These are phyloP conservation scores for Blastobotrys peoriensis DNA, from an alignment of 805 yeast species.

Conservation along the genomic window DNA sequence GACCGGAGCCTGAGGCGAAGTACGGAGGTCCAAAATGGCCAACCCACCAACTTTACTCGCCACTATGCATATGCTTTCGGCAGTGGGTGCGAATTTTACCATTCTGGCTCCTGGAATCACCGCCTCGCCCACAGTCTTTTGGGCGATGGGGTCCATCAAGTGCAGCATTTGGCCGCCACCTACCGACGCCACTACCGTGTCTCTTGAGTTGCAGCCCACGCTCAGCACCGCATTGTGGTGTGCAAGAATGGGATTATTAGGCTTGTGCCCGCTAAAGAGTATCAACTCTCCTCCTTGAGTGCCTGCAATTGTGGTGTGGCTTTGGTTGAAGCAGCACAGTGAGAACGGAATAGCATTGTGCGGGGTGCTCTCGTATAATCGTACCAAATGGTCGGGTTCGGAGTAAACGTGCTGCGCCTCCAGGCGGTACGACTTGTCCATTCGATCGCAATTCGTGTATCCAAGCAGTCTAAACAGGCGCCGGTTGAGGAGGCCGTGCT, in stretches of 20 bases:
- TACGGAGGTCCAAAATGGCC: neutral
- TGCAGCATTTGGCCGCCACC: neutral
- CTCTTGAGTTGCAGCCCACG: neutral
- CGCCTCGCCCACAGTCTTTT: neutral
- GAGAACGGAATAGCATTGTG: neutral
- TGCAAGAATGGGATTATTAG: neutral
- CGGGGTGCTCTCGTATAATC: too few relatives aligned
- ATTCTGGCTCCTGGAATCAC: neutral
- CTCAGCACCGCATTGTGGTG: neutral
- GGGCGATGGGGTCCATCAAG: neutral
- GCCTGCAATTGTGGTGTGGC: neutral
- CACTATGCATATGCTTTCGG: neutral
- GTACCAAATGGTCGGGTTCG: too few relatives aligned
- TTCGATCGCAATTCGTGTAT: too few relatives aligned
- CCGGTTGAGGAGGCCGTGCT: too few relatives aligned
- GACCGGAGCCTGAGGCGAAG: too few relatives aligned
- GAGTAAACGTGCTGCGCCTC: conserved; percentile 1
- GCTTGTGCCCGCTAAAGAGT: neutral
- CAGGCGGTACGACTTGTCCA: neutral
- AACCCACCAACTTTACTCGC: neutral
- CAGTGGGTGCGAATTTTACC: neutral
- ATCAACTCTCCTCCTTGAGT: neutral
- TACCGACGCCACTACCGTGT: neutral
- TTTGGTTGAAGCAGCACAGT: neutral
- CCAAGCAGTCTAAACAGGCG: too few relatives aligned